Percentiles rank a stretch among this genome's conserved stretches.
These are phyloP conservation scores for Clavaria fumosa DNA, from an alignment of 768 basidiomycete species.

Conservation along the genomic window DNA sequence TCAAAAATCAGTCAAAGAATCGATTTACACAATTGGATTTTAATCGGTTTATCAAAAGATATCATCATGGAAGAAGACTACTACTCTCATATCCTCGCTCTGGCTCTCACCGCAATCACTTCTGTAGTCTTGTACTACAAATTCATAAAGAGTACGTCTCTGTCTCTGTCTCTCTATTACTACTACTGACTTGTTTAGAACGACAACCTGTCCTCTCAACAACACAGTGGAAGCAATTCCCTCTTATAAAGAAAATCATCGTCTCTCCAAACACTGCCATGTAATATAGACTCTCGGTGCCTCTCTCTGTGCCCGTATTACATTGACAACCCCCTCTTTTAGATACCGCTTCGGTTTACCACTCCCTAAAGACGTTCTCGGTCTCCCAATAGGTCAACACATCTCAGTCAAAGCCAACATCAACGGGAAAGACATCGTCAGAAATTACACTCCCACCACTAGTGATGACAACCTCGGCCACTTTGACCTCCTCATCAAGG, in stretches of 20 bases:
- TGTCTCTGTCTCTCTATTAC: neutral
- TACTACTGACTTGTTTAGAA: slow-evolving; percentile 23
- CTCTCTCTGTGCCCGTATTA: neutral
- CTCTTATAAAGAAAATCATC: slow-evolving; percentile 62
- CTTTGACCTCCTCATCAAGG: slow-evolving; percentile 97
- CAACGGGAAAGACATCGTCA: slow-evolving; percentile 75
- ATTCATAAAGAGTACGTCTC: slow-evolving; percentile 17
- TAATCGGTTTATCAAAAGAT: no score
- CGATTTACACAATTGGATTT: no score
- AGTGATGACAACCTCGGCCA: slow-evolving; percentile 85
- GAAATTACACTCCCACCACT: slow-evolving; percentile 93
- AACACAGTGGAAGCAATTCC: slow-evolving; percentile 66
- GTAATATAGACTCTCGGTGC: slow-evolving; percentile 28
- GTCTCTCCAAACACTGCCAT: slow-evolving; percentile 94
- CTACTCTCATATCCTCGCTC: slow-evolving; percentile 10
- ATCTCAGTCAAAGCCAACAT: slow-evolving; percentile 85
- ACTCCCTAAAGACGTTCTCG: slow-evolving; percentile 57
- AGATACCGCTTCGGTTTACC: slow-evolving; percentile 92
- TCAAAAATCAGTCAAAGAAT: no score
- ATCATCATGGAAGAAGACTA: no score
- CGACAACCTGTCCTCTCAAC: slow-evolving; percentile 62
- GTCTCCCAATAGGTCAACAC: slow-evolving; percentile 94
- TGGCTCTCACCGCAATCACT: slow-evolving; percentile 2
- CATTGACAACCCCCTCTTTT: slow-evolving; percentile 1
- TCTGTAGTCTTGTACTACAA: slow-evolving; percentile 1